Percentiles rank a stretch among this genome's conserved stretches.
Conservation (phyloP, 352 stramenopile genomes). For the Phytophthora idaei region DNA sequence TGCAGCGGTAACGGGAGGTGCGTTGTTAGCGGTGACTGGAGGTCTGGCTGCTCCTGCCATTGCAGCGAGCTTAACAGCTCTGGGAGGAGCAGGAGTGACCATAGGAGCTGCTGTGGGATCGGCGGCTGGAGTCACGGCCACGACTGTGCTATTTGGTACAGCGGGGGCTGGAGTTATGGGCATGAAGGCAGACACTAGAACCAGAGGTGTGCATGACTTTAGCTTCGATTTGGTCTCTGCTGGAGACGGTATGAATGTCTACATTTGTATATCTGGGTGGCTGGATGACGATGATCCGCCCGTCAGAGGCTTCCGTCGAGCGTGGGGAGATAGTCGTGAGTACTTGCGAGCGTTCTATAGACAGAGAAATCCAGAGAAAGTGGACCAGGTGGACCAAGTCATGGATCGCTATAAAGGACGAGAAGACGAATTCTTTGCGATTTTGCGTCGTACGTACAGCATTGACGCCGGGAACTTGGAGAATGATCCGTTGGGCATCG, state of each 20-base stretch:
- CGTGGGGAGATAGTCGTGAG: slow-evolving; percentile 82
- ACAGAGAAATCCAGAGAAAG: slow-evolving; percentile 69
- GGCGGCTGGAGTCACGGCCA: slow-evolving; percentile 61
- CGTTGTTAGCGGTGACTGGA: slow-evolving; percentile 75
- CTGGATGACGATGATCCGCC: slow-evolving; percentile 78
- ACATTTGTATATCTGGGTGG: slow-evolving; percentile 88
- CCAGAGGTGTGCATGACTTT: slow-evolving; percentile 79
- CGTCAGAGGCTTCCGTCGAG: slow-evolving; percentile 59
- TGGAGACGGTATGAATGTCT: slow-evolving; percentile 87
- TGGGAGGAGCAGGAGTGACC: slow-evolving; percentile 66
- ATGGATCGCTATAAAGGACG: slow-evolving; percentile 84
- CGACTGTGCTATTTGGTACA: slow-evolving; percentile 82
- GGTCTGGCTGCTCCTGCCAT: slow-evolving; percentile 69
- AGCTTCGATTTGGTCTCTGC: slow-evolving; percentile 81
- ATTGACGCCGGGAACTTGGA: slow-evolving; percentile 40
- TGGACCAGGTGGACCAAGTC: slow-evolving; percentile 81
- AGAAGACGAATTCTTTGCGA: slow-evolving; percentile 84
- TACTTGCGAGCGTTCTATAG: slow-evolving; percentile 82
- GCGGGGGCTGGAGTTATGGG: slow-evolving; percentile 78
- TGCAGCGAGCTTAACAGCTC: slow-evolving; percentile 54
- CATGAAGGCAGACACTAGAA: slow-evolving; percentile 81
- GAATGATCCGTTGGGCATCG: slow-evolving; percentile 57
- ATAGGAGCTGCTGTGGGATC: slow-evolving; percentile 70
- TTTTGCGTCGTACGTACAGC: slow-evolving; percentile 69
- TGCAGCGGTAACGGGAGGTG: slow-evolving; percentile 70